These are phyloP conservation scores for Typha latifolia DNA, from an alignment of 176 grass and related monocot species.

Conservation along the genomic window DNA sequence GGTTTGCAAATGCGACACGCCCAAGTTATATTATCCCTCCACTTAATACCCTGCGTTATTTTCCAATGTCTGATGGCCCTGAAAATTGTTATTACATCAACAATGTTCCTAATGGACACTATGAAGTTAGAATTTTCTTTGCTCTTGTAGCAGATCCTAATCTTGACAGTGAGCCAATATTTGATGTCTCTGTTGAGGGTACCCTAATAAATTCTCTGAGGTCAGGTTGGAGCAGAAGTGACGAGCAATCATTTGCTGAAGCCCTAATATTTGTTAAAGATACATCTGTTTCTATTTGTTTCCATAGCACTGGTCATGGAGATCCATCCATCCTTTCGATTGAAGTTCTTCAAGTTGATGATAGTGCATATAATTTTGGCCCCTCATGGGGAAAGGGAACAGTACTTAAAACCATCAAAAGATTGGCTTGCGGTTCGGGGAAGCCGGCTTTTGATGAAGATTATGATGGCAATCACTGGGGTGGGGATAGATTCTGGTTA, in stretches of 20 bases:
- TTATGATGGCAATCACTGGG: conserved; percentile 54
- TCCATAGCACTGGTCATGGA: conserved; percentile 95
- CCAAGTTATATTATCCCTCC: conserved; percentile 68
- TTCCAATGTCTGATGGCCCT: conserved; percentile 83
- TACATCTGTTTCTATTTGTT: conserved; percentile 61
- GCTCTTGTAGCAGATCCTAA: conserved; percentile 66
- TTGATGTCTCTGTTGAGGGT: conserved; percentile 85
- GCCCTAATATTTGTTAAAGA: conserved; percentile 60
- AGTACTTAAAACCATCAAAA: conserved; percentile 75
- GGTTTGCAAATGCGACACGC: conserved; percentile 68
- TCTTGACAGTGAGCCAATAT: conserved; percentile 72
- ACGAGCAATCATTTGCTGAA: conserved; percentile 81
- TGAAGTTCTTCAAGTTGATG: conserved; percentile 85
- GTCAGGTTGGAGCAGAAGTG: conserved; percentile 70
- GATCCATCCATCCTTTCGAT: conserved; percentile 97
- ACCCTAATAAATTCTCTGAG: conserved; percentile 81
- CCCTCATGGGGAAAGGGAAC: conserved; percentile 33
- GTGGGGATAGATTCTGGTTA: conserved; percentile 93
- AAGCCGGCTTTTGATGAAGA: conserved; percentile 96
- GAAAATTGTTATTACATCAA: conserved; percentile 89
- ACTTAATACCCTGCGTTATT: conserved; percentile 74
- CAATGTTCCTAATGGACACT: conserved; percentile 60
- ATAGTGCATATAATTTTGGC: conserved; percentile 71
- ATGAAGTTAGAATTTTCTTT: conserved; percentile 88
- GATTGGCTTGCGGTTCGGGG: conserved; percentile 69